A percentile compares a stretch with the other conserved stretches of the same genome.
Conservation (phyloP, 768 basidiomycete species). For the Naematelia aurantialba region DNA sequence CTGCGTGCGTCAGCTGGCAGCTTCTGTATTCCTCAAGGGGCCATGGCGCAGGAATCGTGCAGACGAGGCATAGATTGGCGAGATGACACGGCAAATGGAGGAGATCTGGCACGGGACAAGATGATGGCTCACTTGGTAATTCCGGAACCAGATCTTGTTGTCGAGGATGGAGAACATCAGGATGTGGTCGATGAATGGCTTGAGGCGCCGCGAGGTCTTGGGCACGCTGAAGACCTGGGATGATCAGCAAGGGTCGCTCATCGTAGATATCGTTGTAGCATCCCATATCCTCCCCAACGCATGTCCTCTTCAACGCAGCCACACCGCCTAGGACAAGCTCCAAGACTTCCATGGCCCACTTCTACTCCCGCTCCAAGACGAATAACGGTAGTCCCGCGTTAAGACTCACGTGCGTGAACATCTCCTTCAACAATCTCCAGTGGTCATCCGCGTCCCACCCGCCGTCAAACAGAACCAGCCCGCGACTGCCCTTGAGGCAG, state of each 20-base stretch:
- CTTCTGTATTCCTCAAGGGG: not conserved
- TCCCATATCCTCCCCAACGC: no score
- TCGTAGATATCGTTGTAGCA: no score
- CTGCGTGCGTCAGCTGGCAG: no score
- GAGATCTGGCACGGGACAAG: not conserved
- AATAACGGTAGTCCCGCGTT: no score
- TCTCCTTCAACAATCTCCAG: conserved; percentile 81
- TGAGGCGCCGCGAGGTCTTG: conserved; percentile 78
- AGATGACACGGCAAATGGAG: not conserved
- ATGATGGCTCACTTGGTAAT: conserved; percentile 72
- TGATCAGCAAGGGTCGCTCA: not conserved
- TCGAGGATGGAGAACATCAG: conserved; percentile 94
- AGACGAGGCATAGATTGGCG: not conserved
- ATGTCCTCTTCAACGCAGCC: no score
- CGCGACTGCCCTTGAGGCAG: conserved; percentile 91
- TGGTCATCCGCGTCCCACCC: conserved; percentile 84
- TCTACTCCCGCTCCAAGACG: not conserved
- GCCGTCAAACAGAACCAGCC: conserved; percentile 85
- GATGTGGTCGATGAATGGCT: conserved; percentile 97
- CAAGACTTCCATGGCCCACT: not conserved
- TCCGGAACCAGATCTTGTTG: conserved; percentile 97
- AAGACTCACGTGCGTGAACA: conserved; percentile 53
- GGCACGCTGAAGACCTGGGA: conserved; percentile 93
- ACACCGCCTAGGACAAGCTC: no score
- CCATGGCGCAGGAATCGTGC: not conserved